Evolutionary conservation across 495 filamentous ascomycete species (phyloP), one percentile per base, ranked within the genome.

Genomic region (Penicillium waksmanii): DNA sequence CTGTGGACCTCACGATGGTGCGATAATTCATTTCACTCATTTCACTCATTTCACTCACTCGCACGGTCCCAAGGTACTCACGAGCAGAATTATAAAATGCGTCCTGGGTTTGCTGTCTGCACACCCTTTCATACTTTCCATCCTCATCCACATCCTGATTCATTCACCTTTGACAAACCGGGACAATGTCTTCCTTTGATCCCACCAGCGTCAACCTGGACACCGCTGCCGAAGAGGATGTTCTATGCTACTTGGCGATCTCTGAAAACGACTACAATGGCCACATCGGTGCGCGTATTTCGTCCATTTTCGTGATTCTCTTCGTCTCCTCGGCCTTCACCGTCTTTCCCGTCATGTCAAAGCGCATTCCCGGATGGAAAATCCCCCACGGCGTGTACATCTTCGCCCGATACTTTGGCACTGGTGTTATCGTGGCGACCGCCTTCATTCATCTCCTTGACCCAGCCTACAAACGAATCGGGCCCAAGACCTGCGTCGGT

Each of bases 351-450:
- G 78, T 92, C 38, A 66, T 84, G 38, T 83, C 90, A 5, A 80
- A 80, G 31, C 74, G 83, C 38, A 64, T 82, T 15, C 75, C 75
- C 15, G 71, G 77, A 1, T 63, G 89, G 61, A 84, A 75, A 18
- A 77, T 91, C 0, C 89, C 87, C 2, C 74, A 78, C 47, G 77
- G 76, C 46, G 83, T 82, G 9, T 93, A 90, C 70, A 88, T 93
- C 64, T 78, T 92, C 50, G 85, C 85, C 5, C 85, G 86, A 55
- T 89, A 88, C 63, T 87, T 90, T 57, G 88, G 88, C 17, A 84
- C 85, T 0, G 87, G 87, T 5, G 87, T 90, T 55, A 89, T 89
- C 59, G 75, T 90, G 7, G 85, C 85, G 7, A 91, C 87, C 4
- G 88, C 90, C 3, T 93, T 91, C 44, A 67, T 77, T 11, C 69